Conservation (phyloP, 2,329 filamentous ascomycete genomes). For the Colletotrichum abscissum region DNA sequence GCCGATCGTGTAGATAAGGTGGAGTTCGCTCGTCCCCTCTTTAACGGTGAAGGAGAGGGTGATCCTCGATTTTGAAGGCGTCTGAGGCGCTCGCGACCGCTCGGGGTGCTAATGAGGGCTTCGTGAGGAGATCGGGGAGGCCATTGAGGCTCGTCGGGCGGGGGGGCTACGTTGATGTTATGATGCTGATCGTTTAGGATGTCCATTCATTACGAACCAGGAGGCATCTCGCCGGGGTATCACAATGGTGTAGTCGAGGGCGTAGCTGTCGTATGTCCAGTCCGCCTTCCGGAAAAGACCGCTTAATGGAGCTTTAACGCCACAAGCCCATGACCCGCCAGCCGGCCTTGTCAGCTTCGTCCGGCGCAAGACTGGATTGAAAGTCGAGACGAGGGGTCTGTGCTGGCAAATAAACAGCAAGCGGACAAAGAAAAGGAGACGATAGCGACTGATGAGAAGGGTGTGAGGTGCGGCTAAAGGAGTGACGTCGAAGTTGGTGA, state of each 20-base stretch:
- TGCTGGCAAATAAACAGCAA: conserved; percentile 26
- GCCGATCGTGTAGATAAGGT: conserved; percentile 38
- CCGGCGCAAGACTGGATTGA: conserved; percentile 9
- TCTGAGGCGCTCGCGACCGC: conserved; percentile 80
- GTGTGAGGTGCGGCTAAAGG: conserved; percentile 6
- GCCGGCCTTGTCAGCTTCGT: conserved; percentile 24
- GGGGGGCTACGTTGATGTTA: conserved; percentile 36
- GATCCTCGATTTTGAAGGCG: conserved; percentile 74
- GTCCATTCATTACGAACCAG: conserved; percentile 29
- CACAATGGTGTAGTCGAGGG: not conserved
- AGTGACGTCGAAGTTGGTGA: conserved; percentile 20
- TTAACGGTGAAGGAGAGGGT: conserved; percentile 75
- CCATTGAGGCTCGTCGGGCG: conserved; percentile 65
- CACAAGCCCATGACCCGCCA: conserved; percentile 33
- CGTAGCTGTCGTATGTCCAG: conserved; percentile 3
- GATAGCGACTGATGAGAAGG: not conserved
- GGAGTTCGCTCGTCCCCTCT: conserved; percentile 52
- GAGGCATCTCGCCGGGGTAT: conserved; percentile 35
- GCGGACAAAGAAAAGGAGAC: conserved; percentile 19
- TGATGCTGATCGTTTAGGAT: conserved; percentile 5
- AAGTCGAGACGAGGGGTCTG: conserved; percentile 14
- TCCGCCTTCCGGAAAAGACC: conserved; percentile 3
- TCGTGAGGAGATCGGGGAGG: conserved; percentile 75
- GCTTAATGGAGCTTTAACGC: conserved; percentile 24
- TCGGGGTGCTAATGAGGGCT: conserved; percentile 75